Conservation (phyloP, 768 basidiomycete species). For the Trametes cinnabarina region DNA sequence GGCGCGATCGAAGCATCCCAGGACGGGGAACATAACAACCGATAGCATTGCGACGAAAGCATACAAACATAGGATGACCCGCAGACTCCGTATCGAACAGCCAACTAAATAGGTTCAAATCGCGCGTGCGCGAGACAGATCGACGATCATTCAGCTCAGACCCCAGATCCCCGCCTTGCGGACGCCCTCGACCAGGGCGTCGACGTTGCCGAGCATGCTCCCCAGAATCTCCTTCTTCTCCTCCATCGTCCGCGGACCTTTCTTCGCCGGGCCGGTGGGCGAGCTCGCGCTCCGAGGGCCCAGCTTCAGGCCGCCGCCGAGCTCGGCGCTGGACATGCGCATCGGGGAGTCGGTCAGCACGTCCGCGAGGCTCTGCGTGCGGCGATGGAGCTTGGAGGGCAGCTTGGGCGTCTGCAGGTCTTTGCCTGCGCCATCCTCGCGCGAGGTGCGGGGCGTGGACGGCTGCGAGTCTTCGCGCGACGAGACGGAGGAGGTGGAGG, state of each 20-base stretch:
- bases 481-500: not conserved
- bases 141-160: constrained; percentile 37
- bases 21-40: constrained; percentile 1
- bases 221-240: constrained; percentile 83
- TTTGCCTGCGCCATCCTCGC: not conserved
- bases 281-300: constrained; percentile 16
- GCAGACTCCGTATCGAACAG: not conserved
- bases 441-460: not conserved
- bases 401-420: constrained; percentile 12
- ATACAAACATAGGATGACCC: constrained; percentile 2
- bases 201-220: constrained; percentile 86
- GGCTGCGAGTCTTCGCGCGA: not conserved
- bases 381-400: constrained; percentile 18
- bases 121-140: no score
- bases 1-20: not conserved
- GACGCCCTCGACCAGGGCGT: constrained; percentile 85
- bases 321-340: not conserved
- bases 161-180: constrained; percentile 88
- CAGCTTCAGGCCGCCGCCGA: not conserved
- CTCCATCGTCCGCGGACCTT: constrained; percentile 52
- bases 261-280: constrained; percentile 23
- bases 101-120: no score
- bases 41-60: constrained; percentile 17
- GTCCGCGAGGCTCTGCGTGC: constrained; percentile 25
- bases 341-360: constrained; percentile 2